Conservation (phyloP, 257 asterid genomes). For the Solanum ossicruentum region DNA sequence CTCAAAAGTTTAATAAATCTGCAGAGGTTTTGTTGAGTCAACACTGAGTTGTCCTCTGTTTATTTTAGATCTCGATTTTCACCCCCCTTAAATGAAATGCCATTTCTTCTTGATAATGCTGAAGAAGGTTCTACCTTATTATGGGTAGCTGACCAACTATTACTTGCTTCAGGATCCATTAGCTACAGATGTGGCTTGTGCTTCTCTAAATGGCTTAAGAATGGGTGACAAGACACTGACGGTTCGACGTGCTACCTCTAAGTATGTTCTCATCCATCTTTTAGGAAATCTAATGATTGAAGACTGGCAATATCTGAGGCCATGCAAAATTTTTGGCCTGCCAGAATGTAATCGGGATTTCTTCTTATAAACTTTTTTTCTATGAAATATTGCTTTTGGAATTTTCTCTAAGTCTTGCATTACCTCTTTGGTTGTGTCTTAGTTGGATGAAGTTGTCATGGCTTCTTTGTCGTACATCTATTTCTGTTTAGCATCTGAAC, state of each 20-base stretch:
- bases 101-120: constrained; percentile 3
- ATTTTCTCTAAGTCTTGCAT: neutral
- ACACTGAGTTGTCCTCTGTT: constrained; percentile 44
- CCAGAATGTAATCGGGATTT: neutral
- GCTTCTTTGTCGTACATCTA: neutral
- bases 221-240: constrained; percentile 97
- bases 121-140: constrained; percentile 1
- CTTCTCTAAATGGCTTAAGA: constrained; percentile 92
- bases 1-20: neutral
- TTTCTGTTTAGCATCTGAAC: neutral
- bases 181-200: constrained; percentile 94
- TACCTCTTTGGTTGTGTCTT: neutral
- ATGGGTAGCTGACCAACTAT: neutral
- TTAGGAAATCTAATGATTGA: neutral
- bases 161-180: constrained; percentile 37
- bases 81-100: neutral
- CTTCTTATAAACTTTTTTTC: neutral
- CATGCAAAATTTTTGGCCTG: neutral
- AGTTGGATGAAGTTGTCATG: neutral
- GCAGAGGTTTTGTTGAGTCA: constrained; percentile 17
- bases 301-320: neutral
- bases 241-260: constrained; percentile 82
- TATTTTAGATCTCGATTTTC: neutral
- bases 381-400: neutral
- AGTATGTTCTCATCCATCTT: constrained; percentile 26